Base-by-base conservation (phyloP, 495 filamentous ascomycete species). In the Lentithecium fluviatile region DNA sequence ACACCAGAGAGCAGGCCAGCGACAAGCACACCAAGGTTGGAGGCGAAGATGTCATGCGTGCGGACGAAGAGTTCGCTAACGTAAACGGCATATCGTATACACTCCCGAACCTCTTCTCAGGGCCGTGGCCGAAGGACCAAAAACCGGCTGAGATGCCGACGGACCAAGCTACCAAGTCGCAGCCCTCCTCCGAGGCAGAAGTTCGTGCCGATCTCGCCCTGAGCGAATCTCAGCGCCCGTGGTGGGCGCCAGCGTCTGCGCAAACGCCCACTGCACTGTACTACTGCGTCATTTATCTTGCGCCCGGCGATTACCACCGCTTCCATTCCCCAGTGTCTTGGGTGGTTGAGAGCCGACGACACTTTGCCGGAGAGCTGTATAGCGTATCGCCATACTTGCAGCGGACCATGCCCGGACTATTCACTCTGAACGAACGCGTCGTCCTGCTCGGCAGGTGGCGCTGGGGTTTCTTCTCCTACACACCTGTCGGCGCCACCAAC, bases 1-100 rank as follows among this genome's bases (percentile, higher is more conserved):
- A 36, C 25, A 19, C 65, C 68, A 46, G 53, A 3, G 42, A 43
- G 4, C 12, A 19, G 10, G 19, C 65, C 66, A 46, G 51, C 2
- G 42, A 48, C 12, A 15, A 19, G 15, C 68, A 62, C 19, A 47
- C 49, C 20, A 56, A 68, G 2, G n/a, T 56, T 2, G 70, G 71
- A 29, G 80, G 85, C 56, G 83, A 86, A 52, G 84, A 88, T 21
- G 76, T 87, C 42, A 83, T 95, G 68, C 80, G 80, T 34, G 79
- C 85, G 0, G 85, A 98, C 59, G 87, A 94, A 70, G 91, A 97
- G 70, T 99, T 99, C 73, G 94, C 94, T 1, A 82, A 76, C n/a
- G 82, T 99, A 24, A 99, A 99, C 62, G 94, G 94, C 47, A 99
- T 99, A 64, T 89, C 90, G 12, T 99, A 99, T 74, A 96, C 93